Percentiles rank a stretch among this genome's conserved stretches.
phyloP scores from a whole-genome alignment of 108 stramenopile genomes.

The Cyclotella cryptica region DNA sequence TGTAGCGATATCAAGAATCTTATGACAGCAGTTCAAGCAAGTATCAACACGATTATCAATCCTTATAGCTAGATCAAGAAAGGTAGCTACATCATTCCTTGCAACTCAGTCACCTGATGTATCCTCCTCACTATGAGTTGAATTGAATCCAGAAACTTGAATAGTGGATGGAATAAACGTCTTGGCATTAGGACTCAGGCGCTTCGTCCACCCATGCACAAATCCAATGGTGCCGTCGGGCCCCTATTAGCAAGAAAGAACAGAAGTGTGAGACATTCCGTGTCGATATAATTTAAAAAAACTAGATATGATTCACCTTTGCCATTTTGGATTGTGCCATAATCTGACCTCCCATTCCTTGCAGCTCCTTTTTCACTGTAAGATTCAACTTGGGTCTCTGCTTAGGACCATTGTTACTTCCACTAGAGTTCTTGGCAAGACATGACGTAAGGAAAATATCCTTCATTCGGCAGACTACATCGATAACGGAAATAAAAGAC shows the following conservation, averaged over 20 bases:
- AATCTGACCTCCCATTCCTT: conserved; percentile 81
- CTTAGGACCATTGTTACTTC: conserved; percentile 57
- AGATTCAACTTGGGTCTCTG: conserved; percentile 83
- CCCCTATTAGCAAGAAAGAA: conserved; percentile 31
- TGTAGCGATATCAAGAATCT: too few relatives aligned
- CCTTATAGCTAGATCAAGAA: neutral
- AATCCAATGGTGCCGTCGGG: conserved; percentile 77
- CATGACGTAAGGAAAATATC: conserved; percentile 70
- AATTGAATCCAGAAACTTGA: conserved; percentile 12
- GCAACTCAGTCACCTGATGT: neutral
- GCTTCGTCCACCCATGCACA: conserved; percentile 70
- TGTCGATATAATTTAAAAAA: neutral
- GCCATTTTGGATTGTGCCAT: conserved; percentile 90
- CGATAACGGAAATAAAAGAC: neutral
- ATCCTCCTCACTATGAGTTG: neutral
- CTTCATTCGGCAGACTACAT: conserved; percentile 69
- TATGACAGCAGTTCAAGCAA: too few relatives aligned
- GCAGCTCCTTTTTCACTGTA: conserved; percentile 76
- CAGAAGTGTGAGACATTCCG: neutral
- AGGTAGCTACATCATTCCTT: neutral
- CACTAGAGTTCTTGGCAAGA: conserved; percentile 32
- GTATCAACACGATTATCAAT: neutral
- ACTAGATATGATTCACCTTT: conserved; percentile 56
- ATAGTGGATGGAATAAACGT: conserved; percentile 19
- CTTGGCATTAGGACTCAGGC: conserved; percentile 39